Evolutionary conservation across 768 basidiomycete species (phyloP), one percentile per base, ranked within the genome.

Genomic region (Psilocybe subaeruginosa): DNA sequence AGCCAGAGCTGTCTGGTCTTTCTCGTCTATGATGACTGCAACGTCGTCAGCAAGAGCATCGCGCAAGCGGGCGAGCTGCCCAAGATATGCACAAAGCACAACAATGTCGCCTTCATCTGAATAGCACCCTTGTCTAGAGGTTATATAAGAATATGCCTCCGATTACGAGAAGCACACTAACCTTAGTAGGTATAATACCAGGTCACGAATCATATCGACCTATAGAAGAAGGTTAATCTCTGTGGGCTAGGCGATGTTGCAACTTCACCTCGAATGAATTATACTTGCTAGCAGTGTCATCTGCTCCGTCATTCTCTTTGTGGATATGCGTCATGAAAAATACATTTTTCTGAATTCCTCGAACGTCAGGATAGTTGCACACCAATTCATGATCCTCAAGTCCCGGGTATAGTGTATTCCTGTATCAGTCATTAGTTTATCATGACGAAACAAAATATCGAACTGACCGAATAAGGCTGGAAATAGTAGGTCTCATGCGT

Each of bases 401-500:
- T 8, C 74, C 69, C 0, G 86, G 84, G 70, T 92, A 92, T 0
- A 91, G 76, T 0, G 85, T 86, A 3, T 78, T 79, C 5, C 58
- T 59, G 6, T 46, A 16, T 45, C 85, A 88, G 57, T 49, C 59
- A 56, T 9, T 14, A 47, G 60, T 52, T 27, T 61, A 23, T 39
- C 54, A 33, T 23, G 43, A 56, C 19, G 23, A 43, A 56, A 49
- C 17, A 27, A 14, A 37, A 27, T 49, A 56, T 8, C 37, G 41
- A 19, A 56, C 72, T 16, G 59, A 84, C 87, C 87, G 72, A 60
- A 88, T 82, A 5, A 91, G 73, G 35, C 80, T 78, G 0, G 90
- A 87, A 46, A 93, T 91, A 3, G 71, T 66, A 0, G 91, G 91
- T 4, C 89, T 78, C 92, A 93, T 93, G 12, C 92, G 80, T 1